phyloP scores from a whole-genome alignment of 345 rosid species.

The Acer negundo region DNA sequence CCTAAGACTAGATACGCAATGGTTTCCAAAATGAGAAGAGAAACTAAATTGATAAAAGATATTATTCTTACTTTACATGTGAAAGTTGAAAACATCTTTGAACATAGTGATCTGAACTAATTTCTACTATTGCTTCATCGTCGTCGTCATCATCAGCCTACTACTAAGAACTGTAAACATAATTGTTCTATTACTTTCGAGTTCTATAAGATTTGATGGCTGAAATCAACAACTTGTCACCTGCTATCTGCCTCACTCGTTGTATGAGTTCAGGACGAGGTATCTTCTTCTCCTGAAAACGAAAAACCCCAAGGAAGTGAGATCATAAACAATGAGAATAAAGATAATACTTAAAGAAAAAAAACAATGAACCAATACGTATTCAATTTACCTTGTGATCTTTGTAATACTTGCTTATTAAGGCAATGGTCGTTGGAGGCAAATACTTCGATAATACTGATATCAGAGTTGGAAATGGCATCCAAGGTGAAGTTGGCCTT shows the following conservation, averaged over 20 bases:
- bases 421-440: slow-evolving; percentile 36
- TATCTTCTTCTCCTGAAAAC: slow-evolving; percentile 64
- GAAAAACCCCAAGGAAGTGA: background rate
- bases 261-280: slow-evolving; percentile 59
- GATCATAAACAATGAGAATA: slow-evolving; percentile 9
- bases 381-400: slow-evolving; percentile 48
- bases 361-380: background rate
- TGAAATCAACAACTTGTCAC: slow-evolving; percentile 68
- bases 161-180: background rate
- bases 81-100: background rate
- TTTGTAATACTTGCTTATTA: slow-evolving; percentile 52
- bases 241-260: slow-evolving; percentile 58
- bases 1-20: background rate
- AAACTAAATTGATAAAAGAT: background rate
- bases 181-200: slow-evolving; percentile 28
- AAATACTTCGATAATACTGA: slow-evolving; percentile 58
- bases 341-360: background rate
- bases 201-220: slow-evolving; percentile 60
- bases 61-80: background rate
- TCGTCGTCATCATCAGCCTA: background rate
- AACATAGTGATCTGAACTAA: background rate
- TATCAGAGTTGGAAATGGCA: slow-evolving; percentile 67
- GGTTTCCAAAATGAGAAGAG: background rate
- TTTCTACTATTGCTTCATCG: background rate
- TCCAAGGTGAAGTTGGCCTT: slow-evolving; percentile 71